Evolutionary conservation across 2,329 filamentous ascomycete genomes (phyloP).

Genomic region (Fusarium bactridioides): DNA sequence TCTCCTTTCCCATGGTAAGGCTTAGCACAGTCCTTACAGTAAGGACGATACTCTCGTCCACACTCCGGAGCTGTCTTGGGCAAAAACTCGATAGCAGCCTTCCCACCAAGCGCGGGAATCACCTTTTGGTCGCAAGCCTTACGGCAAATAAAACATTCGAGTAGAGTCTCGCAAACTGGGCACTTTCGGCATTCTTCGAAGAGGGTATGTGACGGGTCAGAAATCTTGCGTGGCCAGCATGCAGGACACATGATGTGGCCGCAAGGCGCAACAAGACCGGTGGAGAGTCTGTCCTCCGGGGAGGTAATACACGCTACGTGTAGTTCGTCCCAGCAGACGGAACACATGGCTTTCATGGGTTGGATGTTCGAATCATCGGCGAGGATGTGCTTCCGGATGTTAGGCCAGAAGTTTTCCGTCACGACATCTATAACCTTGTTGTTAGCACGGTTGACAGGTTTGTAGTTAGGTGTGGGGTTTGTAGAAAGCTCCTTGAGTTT

Average conservation of each 20-base stretch:
- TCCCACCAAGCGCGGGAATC: not conserved
- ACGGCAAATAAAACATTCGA: not conserved
- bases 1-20: not conserved
- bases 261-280: not conserved
- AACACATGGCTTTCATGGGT: not conserved
- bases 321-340: not conserved
- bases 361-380: not conserved
- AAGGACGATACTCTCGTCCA: not conserved
- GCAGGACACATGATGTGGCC: slow-evolving; percentile 3
- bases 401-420: not conserved
- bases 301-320: not conserved
- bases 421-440: not conserved
- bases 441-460: not conserved
- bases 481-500: not conserved
- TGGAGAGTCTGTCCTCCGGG: not conserved
- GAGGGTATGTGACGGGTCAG: not conserved
- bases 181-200: not conserved
- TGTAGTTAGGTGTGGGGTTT: not conserved
- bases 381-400: not conserved
- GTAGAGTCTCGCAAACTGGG: not conserved
- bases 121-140: not conserved
- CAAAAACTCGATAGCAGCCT: not conserved
- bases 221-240: slow-evolving; percentile 1
- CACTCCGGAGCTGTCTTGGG: not conserved
- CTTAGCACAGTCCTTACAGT: not conserved